A percentile compares a stretch with the other conserved stretches of the same genome.
Conservation (phyloP, 345 rosid species). For the Populus ilicifolia region DNA sequence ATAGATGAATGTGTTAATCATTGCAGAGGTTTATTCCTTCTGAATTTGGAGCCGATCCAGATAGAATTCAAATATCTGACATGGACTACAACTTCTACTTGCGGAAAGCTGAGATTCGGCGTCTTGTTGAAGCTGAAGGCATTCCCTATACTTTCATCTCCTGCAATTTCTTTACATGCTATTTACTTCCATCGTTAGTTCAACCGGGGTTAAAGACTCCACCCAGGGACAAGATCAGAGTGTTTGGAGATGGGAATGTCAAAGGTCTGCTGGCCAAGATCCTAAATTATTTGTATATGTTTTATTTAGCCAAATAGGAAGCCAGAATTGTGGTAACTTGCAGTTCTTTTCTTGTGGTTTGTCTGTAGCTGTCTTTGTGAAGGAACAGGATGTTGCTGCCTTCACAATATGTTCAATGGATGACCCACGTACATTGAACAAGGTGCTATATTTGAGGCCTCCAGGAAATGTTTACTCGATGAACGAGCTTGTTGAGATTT, state of each 20-base stretch:
- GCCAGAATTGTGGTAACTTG: too few relatives aligned
- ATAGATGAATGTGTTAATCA: not conserved
- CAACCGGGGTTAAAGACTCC: slow-evolving; percentile 68
- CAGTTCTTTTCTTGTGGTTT: slow-evolving; percentile 2
- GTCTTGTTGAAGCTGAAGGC: slow-evolving; percentile 56
- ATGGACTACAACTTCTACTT: slow-evolving; percentile 59
- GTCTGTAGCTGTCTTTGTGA: slow-evolving; percentile 56
- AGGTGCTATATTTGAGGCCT: slow-evolving; percentile 61
- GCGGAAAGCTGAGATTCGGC: slow-evolving; percentile 57
- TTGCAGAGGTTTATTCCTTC: slow-evolving; percentile 84
- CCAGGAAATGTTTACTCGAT: slow-evolving; percentile 59
- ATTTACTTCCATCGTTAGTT: slow-evolving; percentile 62
- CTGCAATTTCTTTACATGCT: slow-evolving; percentile 61
- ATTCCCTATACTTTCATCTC: slow-evolving; percentile 66
- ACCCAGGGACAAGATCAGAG: slow-evolving; percentile 54
- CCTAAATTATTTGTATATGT: not conserved
- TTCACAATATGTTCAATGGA: slow-evolving; percentile 57
- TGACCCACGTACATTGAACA: slow-evolving; percentile 61
- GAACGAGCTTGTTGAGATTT: slow-evolving; percentile 57
- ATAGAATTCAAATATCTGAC: slow-evolving; percentile 52
- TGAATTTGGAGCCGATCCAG: slow-evolving; percentile 76
- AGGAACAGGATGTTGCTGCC: slow-evolving; percentile 61
- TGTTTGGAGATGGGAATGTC: slow-evolving; percentile 66
- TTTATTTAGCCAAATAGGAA: not conserved
- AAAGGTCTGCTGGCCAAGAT: slow-evolving; percentile 45